These are phyloP conservation scores for Ustanciosporium gigantosporum DNA, from an alignment of 1,284 basidiomycete species.

Conservation along the genomic window DNA sequence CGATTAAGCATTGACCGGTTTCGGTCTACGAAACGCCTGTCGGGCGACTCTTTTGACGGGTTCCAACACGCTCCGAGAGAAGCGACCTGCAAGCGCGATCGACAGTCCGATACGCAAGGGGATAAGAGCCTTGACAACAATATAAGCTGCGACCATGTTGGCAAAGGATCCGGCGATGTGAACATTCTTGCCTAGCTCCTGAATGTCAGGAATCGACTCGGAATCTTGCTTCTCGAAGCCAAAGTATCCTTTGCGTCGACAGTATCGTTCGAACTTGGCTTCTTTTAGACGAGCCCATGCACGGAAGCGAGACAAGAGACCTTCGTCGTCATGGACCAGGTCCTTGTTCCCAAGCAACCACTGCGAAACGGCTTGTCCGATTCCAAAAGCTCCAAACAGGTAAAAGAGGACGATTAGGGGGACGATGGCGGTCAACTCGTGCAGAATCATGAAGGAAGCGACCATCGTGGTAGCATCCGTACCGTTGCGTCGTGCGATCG, in stretches of 20 bases:
- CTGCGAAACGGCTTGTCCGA: conserved; percentile 72
- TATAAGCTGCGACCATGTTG: conserved; percentile 74
- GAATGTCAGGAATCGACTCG: conserved; percentile 16
- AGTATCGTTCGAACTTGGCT: conserved; percentile 71
- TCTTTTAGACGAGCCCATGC: conserved; percentile 24
- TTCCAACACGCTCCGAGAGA: conserved; percentile 71
- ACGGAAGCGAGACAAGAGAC: conserved; percentile 8
- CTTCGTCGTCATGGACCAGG: not conserved
- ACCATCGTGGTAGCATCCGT: conserved; percentile 76
- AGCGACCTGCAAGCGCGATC: conserved; percentile 74
- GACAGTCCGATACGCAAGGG: conserved; percentile 77
- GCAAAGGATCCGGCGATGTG: conserved; percentile 62
- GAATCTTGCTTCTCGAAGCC: conserved; percentile 70
- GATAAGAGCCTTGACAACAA: conserved; percentile 78
- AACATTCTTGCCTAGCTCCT: conserved; percentile 65
- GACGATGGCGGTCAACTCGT: conserved; percentile 81
- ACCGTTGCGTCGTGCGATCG: conserved; percentile 59
- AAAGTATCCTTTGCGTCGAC: conserved; percentile 77
- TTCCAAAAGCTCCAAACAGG: conserved; percentile 70
- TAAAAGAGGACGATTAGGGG: conserved; percentile 79
- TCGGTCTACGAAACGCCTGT: not conserved
- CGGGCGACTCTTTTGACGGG: conserved; percentile 63
- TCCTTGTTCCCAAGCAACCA: conserved; percentile 42
- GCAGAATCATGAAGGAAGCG: conserved; percentile 78
- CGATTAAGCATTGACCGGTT: too few species aligned